phyloP scores from a whole-genome alignment of 2,329 filamentous ascomycete species.

The Calycina herbarum region DNA sequence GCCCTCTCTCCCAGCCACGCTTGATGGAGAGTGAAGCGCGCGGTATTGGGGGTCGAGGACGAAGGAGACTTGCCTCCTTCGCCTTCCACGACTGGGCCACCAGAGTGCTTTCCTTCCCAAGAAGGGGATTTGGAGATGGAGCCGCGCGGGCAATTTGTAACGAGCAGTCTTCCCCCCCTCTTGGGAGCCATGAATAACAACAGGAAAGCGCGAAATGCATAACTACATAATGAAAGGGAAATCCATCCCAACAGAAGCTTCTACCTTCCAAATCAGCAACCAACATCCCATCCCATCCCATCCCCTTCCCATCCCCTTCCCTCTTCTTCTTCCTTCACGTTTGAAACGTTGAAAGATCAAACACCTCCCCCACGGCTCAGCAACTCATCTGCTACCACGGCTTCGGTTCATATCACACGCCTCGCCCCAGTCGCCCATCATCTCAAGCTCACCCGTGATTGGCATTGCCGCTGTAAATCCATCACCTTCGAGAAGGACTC shows the following conservation, averaged over 20 bases:
- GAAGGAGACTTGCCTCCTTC: constrained; percentile 15
- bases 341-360: constrained; percentile 3
- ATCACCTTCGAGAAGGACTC: constrained; percentile 15
- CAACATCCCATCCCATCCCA: neutral
- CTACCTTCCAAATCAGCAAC: neutral
- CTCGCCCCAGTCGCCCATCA: constrained; percentile 6
- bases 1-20: constrained; percentile 22
- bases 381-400: constrained; percentile 5
- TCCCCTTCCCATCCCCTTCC: neutral
- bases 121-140: constrained; percentile 14
- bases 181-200: neutral
- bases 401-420: constrained; percentile 6
- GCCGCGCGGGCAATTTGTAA: constrained; percentile 30
- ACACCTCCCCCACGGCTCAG: neutral
- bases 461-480: neutral
- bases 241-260: neutral
- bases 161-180: constrained; percentile 20
- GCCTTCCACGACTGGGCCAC: constrained; percentile 27
- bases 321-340: neutral
- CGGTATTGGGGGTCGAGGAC: constrained; percentile 22
- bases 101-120: constrained; percentile 8
- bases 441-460: neutral
- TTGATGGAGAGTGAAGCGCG: constrained; percentile 27
- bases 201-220: constrained; percentile 13
- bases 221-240: constrained; percentile 26